Evolutionary conservation across 495 filamentous ascomycete species (phyloP), one percentile per base, ranked within the genome.

Genomic region (Aspergillus steynii): DNA sequence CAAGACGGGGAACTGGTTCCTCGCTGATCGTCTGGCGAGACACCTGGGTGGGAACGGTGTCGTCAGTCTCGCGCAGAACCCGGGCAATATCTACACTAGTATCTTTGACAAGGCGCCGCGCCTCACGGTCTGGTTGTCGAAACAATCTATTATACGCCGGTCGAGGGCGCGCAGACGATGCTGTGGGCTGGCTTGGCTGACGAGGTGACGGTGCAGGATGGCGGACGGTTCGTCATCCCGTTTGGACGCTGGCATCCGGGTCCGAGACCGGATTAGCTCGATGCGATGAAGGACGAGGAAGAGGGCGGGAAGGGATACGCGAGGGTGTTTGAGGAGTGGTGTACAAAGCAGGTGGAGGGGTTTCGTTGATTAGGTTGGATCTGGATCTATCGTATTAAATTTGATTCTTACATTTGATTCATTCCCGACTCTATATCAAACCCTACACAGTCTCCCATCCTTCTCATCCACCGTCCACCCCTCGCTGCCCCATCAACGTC

Each of bases 1-100:
- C 28, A 61, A 61, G 42, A 15, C 42, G 1, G 59, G 59, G 2
- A 61, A 61, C 10, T 61, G 53, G 59, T 61, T 61, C 53, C 53
- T 56, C 10, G 45, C 59, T 1, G 29, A 14, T n/a, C 52, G 48
- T 29, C 15, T 53, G 1, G 53, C 59, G 0, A 37, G 28, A 8
- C 46, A 50, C 10, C 45, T 56, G 5, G 59, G 59, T 3, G 4
- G 8, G 2, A 28, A 28, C 5, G 59, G 59, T 12, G 52, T 61
- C 9, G 29, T 61, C 15, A 61, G 59, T 7, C 12, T 61, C n/a
- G 31, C 59, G 2, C 52, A 56, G 53, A 61, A 61, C 53, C 59
- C 59, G n/a, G 59, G 59, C 14, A 55, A 50, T 29, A 49, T 55
- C 12, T 15, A 56, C 45, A 56, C 59, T 7, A 4, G 9, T n/a